Evolutionary conservation across 257 asterid species (phyloP).

Genomic region (Solanum bulbocastanum): DNA sequence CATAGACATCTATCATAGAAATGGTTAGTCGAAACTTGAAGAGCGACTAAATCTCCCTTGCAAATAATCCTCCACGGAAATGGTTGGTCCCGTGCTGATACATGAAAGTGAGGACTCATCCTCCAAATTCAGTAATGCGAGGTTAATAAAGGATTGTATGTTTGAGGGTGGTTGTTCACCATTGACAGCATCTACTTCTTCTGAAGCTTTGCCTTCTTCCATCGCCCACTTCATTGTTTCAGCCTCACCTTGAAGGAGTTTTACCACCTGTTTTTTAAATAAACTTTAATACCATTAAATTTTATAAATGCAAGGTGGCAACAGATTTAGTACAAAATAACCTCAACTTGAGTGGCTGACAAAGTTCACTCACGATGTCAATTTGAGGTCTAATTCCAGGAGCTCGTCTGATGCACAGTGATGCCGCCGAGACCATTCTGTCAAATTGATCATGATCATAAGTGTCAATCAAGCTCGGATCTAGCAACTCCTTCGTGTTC

Average conservation of each 20-base stretch:
- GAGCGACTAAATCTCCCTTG: conserved; percentile 75
- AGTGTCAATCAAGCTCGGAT: conserved; percentile 39
- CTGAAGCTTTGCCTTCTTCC: conserved; percentile 29
- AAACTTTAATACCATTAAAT: background rate
- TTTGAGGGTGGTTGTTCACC: conserved; percentile 37
- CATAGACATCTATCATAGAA: background rate
- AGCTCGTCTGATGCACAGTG: conserved; percentile 57
- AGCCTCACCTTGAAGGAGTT: conserved; percentile 63
- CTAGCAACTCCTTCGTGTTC: conserved; percentile 41
- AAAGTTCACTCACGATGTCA: conserved; percentile 33
- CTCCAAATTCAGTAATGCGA: conserved; percentile 63
- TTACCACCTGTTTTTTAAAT: conserved; percentile 38
- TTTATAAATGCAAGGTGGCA: background rate
- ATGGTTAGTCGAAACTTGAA: conserved; percentile 52
- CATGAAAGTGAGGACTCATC: conserved; percentile 53
- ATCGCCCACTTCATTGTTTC: conserved; percentile 48
- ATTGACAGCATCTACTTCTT: conserved; percentile 27
- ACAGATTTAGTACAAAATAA: background rate
- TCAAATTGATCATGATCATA: conserved; percentile 52
- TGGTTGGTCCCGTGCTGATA: conserved; percentile 54
- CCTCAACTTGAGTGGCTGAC: background rate
- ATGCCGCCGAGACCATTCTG: conserved; percentile 62
- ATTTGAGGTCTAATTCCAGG: conserved; percentile 69
- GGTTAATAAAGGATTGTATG: conserved; percentile 69
- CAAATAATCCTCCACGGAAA: conserved; percentile 76